Base-by-base conservation (phyloP, 2,329 filamentous ascomycete species). In the Colletotrichum noveboracense region DNA sequence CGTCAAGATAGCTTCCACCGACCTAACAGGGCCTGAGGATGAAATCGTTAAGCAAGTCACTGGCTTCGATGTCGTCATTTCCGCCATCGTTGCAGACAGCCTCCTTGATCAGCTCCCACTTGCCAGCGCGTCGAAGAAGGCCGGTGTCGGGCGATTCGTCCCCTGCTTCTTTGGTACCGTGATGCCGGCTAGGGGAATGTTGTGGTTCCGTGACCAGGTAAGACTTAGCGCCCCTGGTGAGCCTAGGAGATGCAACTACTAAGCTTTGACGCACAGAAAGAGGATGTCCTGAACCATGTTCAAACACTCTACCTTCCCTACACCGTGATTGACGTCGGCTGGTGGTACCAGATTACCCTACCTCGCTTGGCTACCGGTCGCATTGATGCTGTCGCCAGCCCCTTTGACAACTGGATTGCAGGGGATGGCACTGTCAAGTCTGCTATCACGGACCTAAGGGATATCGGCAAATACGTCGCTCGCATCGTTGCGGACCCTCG, bases 291-390 rank as follows among this genome's bases (percentile, higher is more conserved):
- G 78, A 85, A 89, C 72, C 85, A 88, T 69, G 83, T 91, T 74
- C 87, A 87, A 78, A 81, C 84, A 70, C 79, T 88, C 3, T 81
- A 84, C 36, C 84, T 92, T 2, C 88, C 89, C 0, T 92, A 88
- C 81, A 92, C 90, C 7, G 83, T 90, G 78, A 87, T 92, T 66
- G 90, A 92, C 76, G 86, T 91, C 14, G 90, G 90, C n/a, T 90
- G 84, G 83, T 92, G 90, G 91, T 89, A 90, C 79, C 89, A 91
- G 78, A 77, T 88, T 34, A 82, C 83, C 30, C 34, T 80, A 4
- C 82, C 81, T 0, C 30, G 67, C 24, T 68, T 84, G 0, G 79
- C 81, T 4, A 84, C 79, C 9, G 38, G 62, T 18, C 64, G 77
- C 7, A 81, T 85, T n/a, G n/a, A 62, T 38, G 36, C 36, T 10